Percentiles rank a stretch among this genome's conserved stretches.
phyloP scores from a whole-genome alignment of 202 grass and related monocot genomes.

The Miscanthus sacchariflorus region DNA sequence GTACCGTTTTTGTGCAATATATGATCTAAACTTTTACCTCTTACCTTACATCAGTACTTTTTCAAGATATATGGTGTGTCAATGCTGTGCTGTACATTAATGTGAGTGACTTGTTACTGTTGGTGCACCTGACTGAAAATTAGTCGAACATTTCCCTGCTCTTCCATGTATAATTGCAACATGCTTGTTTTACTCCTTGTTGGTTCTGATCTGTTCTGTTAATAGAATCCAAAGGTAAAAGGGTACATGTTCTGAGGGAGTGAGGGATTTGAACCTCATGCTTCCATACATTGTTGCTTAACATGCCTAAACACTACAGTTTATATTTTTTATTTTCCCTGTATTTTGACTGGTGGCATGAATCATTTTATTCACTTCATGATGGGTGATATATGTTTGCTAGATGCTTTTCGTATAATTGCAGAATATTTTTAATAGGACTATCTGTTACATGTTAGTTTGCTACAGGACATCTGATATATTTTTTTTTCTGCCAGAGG shows the following conservation, averaged over 20 bases:
- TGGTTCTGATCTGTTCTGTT: constrained; percentile 27
- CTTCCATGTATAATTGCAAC: constrained; percentile 5
- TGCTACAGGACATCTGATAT: constrained; percentile 35
- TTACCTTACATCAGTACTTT: constrained; percentile 16
- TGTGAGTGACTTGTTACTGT: constrained; percentile 14
- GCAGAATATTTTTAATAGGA: constrained; percentile 7
- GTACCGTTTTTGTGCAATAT: constrained; percentile 49
- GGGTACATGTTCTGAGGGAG: background rate
- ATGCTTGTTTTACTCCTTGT: constrained; percentile 13
- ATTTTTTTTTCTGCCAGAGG: constrained; percentile 61
- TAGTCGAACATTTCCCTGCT: constrained; percentile 5
- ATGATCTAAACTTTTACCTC: constrained; percentile 28
- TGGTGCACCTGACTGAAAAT: constrained; percentile 27
- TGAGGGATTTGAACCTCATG: constrained; percentile 18
- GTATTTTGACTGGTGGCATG: constrained; percentile 8
- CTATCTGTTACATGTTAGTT: constrained; percentile 38
- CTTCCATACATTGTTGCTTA: constrained; percentile 37
- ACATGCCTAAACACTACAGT: constrained; percentile 10
- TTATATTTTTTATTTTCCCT: constrained; percentile 23
- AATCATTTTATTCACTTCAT: constrained; percentile 39
- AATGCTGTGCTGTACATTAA: constrained; percentile 19
- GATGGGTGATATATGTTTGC: background rate
- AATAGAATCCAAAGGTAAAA: constrained; percentile 15
- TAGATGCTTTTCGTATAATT: constrained; percentile 9
- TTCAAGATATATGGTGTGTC: constrained; percentile 29